Conservation (phyloP, 345 rosid genomes). For the Viola odorata region DNA sequence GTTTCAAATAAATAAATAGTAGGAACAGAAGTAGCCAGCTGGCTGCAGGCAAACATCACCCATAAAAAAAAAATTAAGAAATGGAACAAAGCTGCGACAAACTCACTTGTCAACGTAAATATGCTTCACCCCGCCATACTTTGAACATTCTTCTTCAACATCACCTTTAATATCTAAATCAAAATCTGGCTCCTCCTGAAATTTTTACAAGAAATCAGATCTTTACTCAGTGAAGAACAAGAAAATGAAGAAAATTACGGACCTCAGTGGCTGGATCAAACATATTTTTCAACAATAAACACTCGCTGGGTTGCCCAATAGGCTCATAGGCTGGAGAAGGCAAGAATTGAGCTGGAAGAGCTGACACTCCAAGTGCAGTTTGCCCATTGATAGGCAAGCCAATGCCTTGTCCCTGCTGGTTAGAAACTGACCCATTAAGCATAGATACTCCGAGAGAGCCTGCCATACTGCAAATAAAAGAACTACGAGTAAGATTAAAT, state of each 20-base stretch:
- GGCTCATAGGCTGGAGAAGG: conserved; percentile 45
- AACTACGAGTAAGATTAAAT: conserved; percentile 2
- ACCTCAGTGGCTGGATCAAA: conserved; percentile 95
- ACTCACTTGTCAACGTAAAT: conserved; percentile 86
- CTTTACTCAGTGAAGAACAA: not conserved
- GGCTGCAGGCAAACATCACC: too few relatives aligned
- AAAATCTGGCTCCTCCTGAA: conserved; percentile 81
- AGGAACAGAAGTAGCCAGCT: too few relatives aligned
- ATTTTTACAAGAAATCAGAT: conserved; percentile 11
- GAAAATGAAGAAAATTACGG: conserved; percentile 8
- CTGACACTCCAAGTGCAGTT: conserved; percentile 42
- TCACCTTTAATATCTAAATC: conserved; percentile 75
- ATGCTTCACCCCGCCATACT: conserved; percentile 72
- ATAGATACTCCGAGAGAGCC: conserved; percentile 63
- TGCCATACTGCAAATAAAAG: conserved; percentile 41
- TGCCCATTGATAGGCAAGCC: conserved; percentile 47
- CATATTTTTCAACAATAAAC: conserved; percentile 82
- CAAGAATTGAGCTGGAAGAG: conserved; percentile 47
- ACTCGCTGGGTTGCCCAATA: conserved; percentile 79
- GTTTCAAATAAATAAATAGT: too few relatives aligned
- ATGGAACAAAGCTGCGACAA: too few relatives aligned
- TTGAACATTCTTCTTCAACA: conserved; percentile 76
- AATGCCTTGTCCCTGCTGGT: conserved; percentile 44
- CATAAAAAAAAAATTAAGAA: not conserved
- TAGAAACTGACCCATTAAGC: conserved; percentile 52